Evolutionary conservation across 2,329 filamentous ascomycete species (phyloP).

Genomic region (Fusarium sp.): DNA sequence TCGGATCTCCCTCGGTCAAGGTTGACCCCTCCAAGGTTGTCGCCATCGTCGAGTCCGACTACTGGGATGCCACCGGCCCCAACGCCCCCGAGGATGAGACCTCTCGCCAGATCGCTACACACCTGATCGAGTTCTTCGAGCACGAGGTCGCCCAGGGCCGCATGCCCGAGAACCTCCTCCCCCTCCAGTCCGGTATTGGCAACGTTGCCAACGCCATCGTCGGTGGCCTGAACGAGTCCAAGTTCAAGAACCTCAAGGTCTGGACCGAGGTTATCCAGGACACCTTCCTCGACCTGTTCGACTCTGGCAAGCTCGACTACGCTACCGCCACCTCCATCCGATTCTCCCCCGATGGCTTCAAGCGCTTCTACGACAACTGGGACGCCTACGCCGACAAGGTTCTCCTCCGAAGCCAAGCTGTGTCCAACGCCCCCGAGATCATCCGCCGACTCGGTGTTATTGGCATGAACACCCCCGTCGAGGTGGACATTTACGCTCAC

Average conservation of each 20-base stretch:
- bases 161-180: slow-evolving; percentile 80
- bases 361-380: slow-evolving; percentile 90
- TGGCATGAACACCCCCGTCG: slow-evolving; percentile 94
- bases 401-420: slow-evolving; percentile 86
- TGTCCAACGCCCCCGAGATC: slow-evolving; percentile 91
- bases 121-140: slow-evolving; percentile 86
- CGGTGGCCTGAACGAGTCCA: slow-evolving; percentile 81
- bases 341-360: slow-evolving; percentile 91
- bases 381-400: slow-evolving; percentile 84
- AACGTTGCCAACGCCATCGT: slow-evolving; percentile 95
- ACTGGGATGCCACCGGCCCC: slow-evolving; percentile 78
- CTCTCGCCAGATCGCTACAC: slow-evolving; percentile 78
- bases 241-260: slow-evolving; percentile 89
- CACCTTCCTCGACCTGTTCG: slow-evolving; percentile 92
- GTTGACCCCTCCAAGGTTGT: slow-evolving; percentile 87
- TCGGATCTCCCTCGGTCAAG: slow-evolving; percentile 84
- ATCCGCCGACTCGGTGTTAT: slow-evolving; percentile 89
- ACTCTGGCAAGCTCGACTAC: slow-evolving; percentile 87
- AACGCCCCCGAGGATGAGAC: slow-evolving; percentile 81
- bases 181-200: slow-evolving; percentile 88
- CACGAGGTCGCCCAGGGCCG: slow-evolving; percentile 85
- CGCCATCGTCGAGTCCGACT: slow-evolving; percentile 86
- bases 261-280: slow-evolving; percentile 96
- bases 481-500: slow-evolving; percentile 95
- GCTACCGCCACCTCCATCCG: slow-evolving; percentile 91